Conservation (phyloP, 352 stramenopile species). For the Pilasporangium apinafurcum region DNA sequence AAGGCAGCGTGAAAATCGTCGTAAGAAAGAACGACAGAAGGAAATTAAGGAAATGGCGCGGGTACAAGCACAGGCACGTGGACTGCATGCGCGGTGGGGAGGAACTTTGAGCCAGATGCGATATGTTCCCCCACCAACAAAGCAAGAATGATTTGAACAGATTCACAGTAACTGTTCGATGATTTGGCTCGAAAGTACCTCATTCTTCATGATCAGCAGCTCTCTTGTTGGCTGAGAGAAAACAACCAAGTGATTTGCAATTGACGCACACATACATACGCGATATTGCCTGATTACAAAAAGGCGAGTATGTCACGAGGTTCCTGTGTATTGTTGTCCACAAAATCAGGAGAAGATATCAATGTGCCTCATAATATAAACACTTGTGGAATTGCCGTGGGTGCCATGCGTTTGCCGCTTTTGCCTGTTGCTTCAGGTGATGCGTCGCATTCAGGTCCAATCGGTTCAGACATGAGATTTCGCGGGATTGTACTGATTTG, state of each 20-base stretch:
- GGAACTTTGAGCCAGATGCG: conserved; percentile 43
- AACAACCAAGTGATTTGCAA: too few relatives aligned
- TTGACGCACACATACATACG: neutral
- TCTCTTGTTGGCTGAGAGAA: too few relatives aligned
- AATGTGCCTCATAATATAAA: conserved; percentile 53
- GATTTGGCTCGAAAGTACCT: neutral
- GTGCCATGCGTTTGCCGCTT: conserved; percentile 35
- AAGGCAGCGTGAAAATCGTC: conserved; percentile 69
- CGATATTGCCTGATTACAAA: too few relatives aligned
- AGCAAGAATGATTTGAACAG: neutral
- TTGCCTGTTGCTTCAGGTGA: conserved; percentile 7
- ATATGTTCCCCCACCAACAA: conserved; percentile 50
- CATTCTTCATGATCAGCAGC: neutral
- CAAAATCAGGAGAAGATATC: too few relatives aligned
- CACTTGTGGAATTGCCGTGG: conserved; percentile 47
- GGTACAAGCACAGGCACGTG: conserved; percentile 58
- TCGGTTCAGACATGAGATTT: conserved; percentile 12
- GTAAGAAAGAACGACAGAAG: conserved; percentile 71
- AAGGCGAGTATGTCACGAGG: too few relatives aligned
- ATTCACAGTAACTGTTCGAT: neutral
- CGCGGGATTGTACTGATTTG: conserved; percentile 50
- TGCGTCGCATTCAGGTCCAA: conserved; percentile 1
- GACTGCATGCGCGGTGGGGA: conserved; percentile 59
- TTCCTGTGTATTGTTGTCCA: too few relatives aligned
- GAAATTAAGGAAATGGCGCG: conserved; percentile 71